Evolutionary conservation across 2,329 filamentous ascomycete species (phyloP).

Genomic region (Fusarium paranaense): DNA sequence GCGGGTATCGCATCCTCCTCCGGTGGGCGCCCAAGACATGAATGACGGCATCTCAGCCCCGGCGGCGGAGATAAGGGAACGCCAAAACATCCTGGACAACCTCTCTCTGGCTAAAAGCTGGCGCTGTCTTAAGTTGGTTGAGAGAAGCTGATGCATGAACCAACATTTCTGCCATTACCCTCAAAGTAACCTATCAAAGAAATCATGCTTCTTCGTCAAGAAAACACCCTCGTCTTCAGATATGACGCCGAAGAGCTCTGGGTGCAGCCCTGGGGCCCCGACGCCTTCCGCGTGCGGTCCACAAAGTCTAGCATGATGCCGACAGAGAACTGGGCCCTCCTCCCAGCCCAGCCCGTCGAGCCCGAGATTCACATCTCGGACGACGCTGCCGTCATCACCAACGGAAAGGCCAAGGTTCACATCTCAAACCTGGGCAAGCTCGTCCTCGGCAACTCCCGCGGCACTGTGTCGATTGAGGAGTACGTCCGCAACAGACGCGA

Average conservation of each 20-base stretch:
- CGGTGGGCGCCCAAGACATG: not conserved
- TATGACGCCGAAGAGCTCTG: not conserved
- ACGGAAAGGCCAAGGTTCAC: not conserved
- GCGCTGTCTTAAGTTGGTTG: not conserved
- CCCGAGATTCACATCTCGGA: not conserved
- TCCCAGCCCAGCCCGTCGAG: not conserved
- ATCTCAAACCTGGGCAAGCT: not conserved
- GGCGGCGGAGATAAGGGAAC: not conserved
- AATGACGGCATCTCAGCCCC: not conserved
- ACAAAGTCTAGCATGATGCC: not conserved
- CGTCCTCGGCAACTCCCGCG: not conserved
- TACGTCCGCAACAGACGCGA: slow-evolving; percentile 27
- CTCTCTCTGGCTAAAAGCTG: not conserved
- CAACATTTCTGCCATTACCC: not conserved
- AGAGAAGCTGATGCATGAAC: not conserved
- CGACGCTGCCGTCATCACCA: not conserved
- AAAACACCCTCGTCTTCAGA: not conserved
- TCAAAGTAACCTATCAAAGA: not conserved
- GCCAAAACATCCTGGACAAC: not conserved
- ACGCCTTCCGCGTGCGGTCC: not conserved
- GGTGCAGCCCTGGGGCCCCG: not conserved
- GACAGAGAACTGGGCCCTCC: not conserved
- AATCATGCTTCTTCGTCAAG: not conserved
- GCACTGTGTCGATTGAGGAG: not conserved
- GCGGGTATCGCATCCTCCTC: not conserved